Percentiles rank a stretch among this genome's conserved stretches.
Conservation (phyloP, 1,284 basidiomycete genomes). For the Trichosporon sp. region DNA sequence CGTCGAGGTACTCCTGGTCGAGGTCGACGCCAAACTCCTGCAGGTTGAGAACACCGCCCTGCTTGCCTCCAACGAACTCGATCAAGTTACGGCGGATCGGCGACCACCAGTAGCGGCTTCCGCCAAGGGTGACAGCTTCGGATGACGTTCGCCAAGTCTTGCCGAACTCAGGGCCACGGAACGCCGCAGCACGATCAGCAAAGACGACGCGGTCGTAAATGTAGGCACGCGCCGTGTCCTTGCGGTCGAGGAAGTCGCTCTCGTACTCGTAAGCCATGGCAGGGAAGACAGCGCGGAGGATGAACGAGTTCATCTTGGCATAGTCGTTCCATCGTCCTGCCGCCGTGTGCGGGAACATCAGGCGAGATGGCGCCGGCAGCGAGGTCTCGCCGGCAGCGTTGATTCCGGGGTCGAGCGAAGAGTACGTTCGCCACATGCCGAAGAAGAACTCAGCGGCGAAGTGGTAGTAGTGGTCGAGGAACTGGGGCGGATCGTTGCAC, state of each 20-base stretch:
- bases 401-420: conserved; percentile 68
- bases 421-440: conserved; percentile 81
- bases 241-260: conserved; percentile 58
- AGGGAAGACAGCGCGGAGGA: conserved; percentile 70
- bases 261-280: conserved; percentile 58
- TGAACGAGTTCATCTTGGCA: conserved; percentile 61
- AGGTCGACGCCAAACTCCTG: conserved; percentile 44
- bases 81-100: conserved; percentile 68
- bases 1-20: conserved; percentile 22
- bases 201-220: conserved; percentile 78
- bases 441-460: conserved; percentile 71
- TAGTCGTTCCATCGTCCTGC: conserved; percentile 80
- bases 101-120: conserved; percentile 73
- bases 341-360: conserved; percentile 69
- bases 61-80: conserved; percentile 57
- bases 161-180: conserved; percentile 63
- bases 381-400: conserved; percentile 57
- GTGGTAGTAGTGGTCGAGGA: conserved; percentile 67
- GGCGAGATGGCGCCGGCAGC: conserved; percentile 65
- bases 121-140: conserved; percentile 67
- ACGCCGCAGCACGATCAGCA: conserved; percentile 74
- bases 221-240: conserved; percentile 62
- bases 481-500: conserved; percentile 77
- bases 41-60: conserved; percentile 15
- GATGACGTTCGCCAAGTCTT: conserved; percentile 69